Evolutionary conservation across 306 rosid genomes (phyloP), one percentile per base, ranked within the genome.

Genomic region (Quercus parvula): DNA sequence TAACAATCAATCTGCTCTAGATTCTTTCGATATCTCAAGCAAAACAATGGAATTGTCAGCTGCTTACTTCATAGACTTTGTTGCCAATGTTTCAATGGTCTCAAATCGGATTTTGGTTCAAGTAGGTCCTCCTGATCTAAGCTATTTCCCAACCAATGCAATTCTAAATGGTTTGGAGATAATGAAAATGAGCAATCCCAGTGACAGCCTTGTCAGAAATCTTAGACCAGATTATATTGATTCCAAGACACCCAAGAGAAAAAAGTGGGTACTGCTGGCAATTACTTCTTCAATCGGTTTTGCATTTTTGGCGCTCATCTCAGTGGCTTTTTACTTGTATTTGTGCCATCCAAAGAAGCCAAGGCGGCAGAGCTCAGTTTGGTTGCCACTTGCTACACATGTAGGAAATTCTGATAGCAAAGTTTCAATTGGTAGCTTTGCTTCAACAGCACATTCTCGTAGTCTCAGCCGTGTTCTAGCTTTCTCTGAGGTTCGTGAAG

Each of bases 91-190:
- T 14, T 66, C 88, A 7, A 38, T 3, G 22, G 41, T 54, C 2
- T 74, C 70, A 46, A 62, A 73, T 55, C 74, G 57, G 20, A 81
- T 84, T 73, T 70, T 84, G 77, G 84, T 84, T 64, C 87, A 84
- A 74, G 84, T 80, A 4, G 84, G 88, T 62, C 85, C 88, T 59
- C 59, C 85, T 30, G 46, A 30, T 27, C 7, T 81, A 49, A 68
- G 63, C 24, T 56, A 72, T 52, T 62, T 81, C 56, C 78, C 78
- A n/a, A 57, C 75, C 58, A 85, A 85, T 61, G 85, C 88, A 56
- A 80, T 81, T 70, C 76, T 85, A 78, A 85, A 81, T 56, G 88
- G 88, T 30, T 78, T 85, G 78, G 88, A 85, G 88, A 78, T 85
- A 27, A 70, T 70, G 83, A 81, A 85, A 71, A 78, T 85, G 73